Percentiles rank a stretch among this genome's conserved stretches.
Conservation (phyloP, 2,329 filamentous ascomycete genomes). For the Penicillium sp. region DNA sequence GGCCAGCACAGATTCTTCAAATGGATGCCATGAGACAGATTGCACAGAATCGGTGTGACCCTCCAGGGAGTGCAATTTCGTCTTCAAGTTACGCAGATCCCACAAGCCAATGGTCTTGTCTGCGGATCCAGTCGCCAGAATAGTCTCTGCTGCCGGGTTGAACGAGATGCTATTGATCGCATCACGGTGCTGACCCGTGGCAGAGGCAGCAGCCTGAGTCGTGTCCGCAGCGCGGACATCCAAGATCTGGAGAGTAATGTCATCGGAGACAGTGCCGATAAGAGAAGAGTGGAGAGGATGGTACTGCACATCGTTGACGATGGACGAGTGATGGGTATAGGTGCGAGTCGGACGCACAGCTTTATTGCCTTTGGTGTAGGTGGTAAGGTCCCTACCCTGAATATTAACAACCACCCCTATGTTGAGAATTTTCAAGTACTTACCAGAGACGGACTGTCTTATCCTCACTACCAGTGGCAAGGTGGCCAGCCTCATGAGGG, state of each 20-base stretch:
- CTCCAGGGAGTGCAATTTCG: constrained; percentile 83
- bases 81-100: constrained; percentile 86
- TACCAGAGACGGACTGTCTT: constrained; percentile 87
- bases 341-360: constrained; percentile 65
- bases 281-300: constrained; percentile 79
- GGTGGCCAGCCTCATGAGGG: constrained; percentile 70
- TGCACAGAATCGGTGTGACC: constrained; percentile 87
- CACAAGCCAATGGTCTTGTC: constrained; percentile 94
- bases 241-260: constrained; percentile 85
- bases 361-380: constrained; percentile 64
- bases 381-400: constrained; percentile 66
- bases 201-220: constrained; percentile 63
- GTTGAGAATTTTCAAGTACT: constrained; percentile 19
- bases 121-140: constrained; percentile 86
- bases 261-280: constrained; percentile 91
- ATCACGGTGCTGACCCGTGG: constrained; percentile 72
- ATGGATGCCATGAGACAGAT: constrained; percentile 89
- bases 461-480: constrained; percentile 89
- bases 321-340: constrained; percentile 82
- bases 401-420: constrained; percentile 1
- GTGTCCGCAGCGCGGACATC: constrained; percentile 69
- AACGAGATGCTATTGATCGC: constrained; percentile 96
- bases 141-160: constrained; percentile 83
- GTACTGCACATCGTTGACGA: constrained; percentile 96
- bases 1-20: constrained; percentile 79